Evolutionary conservation across 768 basidiomycete species (phyloP).

Genomic region (Boletus rufocinnamomeus): DNA sequence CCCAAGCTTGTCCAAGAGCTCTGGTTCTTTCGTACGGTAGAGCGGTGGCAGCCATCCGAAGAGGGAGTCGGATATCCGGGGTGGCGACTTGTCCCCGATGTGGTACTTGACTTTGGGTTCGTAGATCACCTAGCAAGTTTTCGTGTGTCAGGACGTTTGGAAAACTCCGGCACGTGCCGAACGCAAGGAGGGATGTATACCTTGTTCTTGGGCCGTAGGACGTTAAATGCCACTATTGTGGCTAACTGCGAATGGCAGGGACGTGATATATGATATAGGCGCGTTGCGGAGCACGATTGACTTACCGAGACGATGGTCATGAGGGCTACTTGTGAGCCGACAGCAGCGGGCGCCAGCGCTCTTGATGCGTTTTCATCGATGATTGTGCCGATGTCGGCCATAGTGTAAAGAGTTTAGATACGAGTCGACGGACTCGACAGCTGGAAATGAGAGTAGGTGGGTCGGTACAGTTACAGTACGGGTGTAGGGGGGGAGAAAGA

Average conservation of each 20-base stretch:
- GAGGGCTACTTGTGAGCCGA: conserved; percentile 72
- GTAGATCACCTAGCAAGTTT: conserved; percentile 68
- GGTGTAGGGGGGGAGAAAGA: background rate
- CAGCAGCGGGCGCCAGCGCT: conserved; percentile 79
- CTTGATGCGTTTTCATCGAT: conserved; percentile 41
- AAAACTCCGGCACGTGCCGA: background rate
- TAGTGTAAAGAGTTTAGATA: conserved; percentile 21
- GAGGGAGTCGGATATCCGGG: conserved; percentile 77
- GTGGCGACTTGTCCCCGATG: conserved; percentile 72
- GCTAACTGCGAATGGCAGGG: conserved; percentile 44
- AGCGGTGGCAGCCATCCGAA: conserved; percentile 92
- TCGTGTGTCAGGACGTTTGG: background rate
- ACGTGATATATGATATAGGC: conserved; percentile 12
- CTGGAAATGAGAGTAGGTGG: conserved; percentile 20
- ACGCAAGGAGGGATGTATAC: conserved; percentile 37
- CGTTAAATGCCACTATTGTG: conserved; percentile 77
- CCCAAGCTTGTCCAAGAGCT: conserved; percentile 84
- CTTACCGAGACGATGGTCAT: conserved; percentile 76
- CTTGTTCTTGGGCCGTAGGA: conserved; percentile 89
- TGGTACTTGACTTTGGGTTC: conserved; percentile 95
- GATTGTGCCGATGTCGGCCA: conserved; percentile 37
- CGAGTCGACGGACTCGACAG: conserved; percentile 21
- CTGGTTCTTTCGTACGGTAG: conserved; percentile 80
- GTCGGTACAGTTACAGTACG: conserved; percentile 19
- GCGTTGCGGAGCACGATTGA: conserved; percentile 10